phyloP scores from a whole-genome alignment of 306 rosid species.

The Cucurbita maxima region DNA sequence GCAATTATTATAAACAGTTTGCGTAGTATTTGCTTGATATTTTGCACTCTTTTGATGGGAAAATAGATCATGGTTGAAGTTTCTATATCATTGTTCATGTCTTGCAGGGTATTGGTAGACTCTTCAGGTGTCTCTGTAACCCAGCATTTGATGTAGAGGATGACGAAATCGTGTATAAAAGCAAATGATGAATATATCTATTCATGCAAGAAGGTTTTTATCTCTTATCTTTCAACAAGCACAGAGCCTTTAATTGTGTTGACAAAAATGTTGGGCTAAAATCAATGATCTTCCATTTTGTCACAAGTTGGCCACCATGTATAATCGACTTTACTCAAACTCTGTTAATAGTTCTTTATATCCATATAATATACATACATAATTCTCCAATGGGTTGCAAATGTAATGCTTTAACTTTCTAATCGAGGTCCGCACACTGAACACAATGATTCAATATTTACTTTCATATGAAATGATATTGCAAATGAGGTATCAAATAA shows the following conservation, averaged over 20 bases:
- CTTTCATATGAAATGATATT: background rate
- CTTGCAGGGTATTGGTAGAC: slow-evolving; percentile 72
- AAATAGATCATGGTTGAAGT: background rate
- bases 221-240: background rate
- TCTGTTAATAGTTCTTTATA: background rate
- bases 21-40: background rate
- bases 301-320: background rate
- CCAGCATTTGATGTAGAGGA: slow-evolving; percentile 97
- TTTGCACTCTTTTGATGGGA: background rate
- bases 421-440: background rate
- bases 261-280: background rate
- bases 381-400: background rate
- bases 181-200: slow-evolving; percentile 27
- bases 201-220: background rate
- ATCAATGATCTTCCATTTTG: background rate
- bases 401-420: background rate
- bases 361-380: background rate
- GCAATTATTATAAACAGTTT: background rate
- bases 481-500: background rate
- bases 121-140: slow-evolving; percentile 93
- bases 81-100: background rate
- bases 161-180: slow-evolving; percentile 70
- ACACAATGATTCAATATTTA: background rate
- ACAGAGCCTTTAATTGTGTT: background rate
- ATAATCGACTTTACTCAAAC: background rate